Evolutionary conservation across 2,329 filamentous ascomycete species (phyloP).

Genomic region (Alternaria gansuensis): DNA sequence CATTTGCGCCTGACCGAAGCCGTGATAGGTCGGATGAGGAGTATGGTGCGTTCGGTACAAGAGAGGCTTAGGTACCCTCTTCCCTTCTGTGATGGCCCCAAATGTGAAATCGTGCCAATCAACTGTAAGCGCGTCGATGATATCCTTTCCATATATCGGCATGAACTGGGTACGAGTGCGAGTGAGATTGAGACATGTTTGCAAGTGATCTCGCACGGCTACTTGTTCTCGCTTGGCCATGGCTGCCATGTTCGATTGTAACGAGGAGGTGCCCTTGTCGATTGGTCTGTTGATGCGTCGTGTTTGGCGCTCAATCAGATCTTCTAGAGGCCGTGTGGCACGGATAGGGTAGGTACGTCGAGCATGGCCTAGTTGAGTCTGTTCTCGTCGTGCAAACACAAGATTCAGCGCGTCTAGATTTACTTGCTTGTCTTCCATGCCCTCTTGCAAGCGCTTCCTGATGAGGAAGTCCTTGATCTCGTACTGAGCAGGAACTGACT

Average conservation of each 20-base stretch:
- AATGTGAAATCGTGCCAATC: conserved; percentile 53
- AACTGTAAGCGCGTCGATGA: conserved; percentile 79
- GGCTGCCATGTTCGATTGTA: conserved; percentile 74
- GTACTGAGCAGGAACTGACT: conserved; percentile 78
- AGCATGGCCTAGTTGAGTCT: conserved; percentile 62
- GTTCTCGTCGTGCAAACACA: conserved; percentile 74
- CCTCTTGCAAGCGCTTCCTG: conserved; percentile 69
- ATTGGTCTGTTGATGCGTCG: conserved; percentile 60
- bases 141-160: conserved; percentile 80
- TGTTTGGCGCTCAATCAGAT: conserved; percentile 76
- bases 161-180: conserved; percentile 79
- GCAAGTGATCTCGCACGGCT: conserved; percentile 75
- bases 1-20: conserved; percentile 38
- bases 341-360: conserved; percentile 59
- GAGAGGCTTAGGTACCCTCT: conserved; percentile 24
- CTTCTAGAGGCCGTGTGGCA: conserved; percentile 73
- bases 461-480: conserved; percentile 76
- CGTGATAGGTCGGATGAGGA: conserved; percentile 21
- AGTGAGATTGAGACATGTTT: conserved; percentile 82
- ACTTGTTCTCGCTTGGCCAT: conserved; percentile 72
- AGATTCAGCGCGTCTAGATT: conserved; percentile 82
- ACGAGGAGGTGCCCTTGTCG: conserved; percentile 66
- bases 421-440: conserved; percentile 69
- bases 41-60: conserved; percentile 23
- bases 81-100: conserved; percentile 54